A percentile compares a stretch with the other conserved stretches of the same genome.
Evolutionary conservation across 2,329 filamentous ascomycete genomes (phyloP).

Genomic region (Whalleya microplaca): DNA sequence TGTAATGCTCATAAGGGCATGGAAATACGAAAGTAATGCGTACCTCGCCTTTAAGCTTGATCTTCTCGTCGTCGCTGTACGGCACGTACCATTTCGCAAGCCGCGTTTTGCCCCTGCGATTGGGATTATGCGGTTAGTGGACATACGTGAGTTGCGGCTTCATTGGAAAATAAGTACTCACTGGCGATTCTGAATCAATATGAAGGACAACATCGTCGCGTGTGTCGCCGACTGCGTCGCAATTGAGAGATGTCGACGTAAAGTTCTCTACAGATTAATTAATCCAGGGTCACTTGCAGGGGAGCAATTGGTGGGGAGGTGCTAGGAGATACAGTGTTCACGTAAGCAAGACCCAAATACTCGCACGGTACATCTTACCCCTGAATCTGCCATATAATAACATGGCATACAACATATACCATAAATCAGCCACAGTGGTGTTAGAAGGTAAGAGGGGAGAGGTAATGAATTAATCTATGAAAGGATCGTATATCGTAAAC

Average conservation of each 20-base stretch:
- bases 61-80: conserved; percentile 98
- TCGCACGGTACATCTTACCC: not conserved
- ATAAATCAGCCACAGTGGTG: too few relatives aligned
- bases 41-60: conserved; percentile 97
- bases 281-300: not conserved
- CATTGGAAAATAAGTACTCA: conserved; percentile 27
- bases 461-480: too few relatives aligned
- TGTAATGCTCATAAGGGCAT: conserved; percentile 4
- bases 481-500: too few relatives aligned
- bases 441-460: too few relatives aligned
- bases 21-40: conserved; percentile 28
- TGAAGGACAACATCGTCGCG: conserved; percentile 45
- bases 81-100: conserved; percentile 99
- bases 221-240: conserved; percentile 5
- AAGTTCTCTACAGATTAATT: conserved; percentile 14
- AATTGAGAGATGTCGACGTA: conserved; percentile 7
- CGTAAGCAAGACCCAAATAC: not conserved
- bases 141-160: not conserved
- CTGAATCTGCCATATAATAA: not conserved
- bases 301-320: too few relatives aligned
- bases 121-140: not conserved
- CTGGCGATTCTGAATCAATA: conserved; percentile 49
- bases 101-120: conserved; percentile 87
- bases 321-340: not conserved
- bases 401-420: too few relatives aligned